phyloP scores from a whole-genome alignment of 176 grass and related monocot genomes.

The Hsuehochloa calcarea region DNA sequence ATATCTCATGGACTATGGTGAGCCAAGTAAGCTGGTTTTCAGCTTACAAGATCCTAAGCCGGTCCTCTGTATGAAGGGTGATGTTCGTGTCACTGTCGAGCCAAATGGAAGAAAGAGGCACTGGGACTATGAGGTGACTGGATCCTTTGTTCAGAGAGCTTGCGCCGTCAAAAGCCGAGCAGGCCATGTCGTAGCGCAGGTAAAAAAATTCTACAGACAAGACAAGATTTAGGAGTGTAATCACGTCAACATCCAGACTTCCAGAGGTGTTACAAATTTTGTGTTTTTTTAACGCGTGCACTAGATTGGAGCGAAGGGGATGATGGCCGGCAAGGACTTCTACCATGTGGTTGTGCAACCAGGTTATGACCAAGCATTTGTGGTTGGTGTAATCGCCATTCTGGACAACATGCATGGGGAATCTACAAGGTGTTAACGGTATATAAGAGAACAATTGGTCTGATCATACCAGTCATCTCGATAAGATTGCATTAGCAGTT shows the following conservation, averaged over 20 bases:
- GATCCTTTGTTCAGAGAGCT: slow-evolving; percentile 66
- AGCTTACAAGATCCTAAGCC: slow-evolving; percentile 70
- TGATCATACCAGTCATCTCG: background rate
- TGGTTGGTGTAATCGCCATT: slow-evolving; percentile 73
- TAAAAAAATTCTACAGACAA: slow-evolving; percentile 16
- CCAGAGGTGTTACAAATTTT: background rate
- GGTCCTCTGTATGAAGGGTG: slow-evolving; percentile 47
- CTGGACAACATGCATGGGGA: slow-evolving; percentile 91
- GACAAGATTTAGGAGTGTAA: background rate
- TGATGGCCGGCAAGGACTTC: slow-evolving; percentile 66
- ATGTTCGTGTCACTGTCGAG: slow-evolving; percentile 52
- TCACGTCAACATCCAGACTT: background rate
- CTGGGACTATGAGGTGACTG: slow-evolving; percentile 77
- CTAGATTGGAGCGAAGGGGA: slow-evolving; percentile 71
- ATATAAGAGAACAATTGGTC: background rate
- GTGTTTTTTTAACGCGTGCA: background rate
- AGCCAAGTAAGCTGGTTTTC: slow-evolving; percentile 62
- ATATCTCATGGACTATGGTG: slow-evolving; percentile 63
- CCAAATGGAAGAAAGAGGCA: slow-evolving; percentile 46
- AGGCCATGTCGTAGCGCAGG: slow-evolving; percentile 73
- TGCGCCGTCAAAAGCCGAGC: slow-evolving; percentile 65
- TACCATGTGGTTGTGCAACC: slow-evolving; percentile 85
- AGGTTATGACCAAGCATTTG: slow-evolving; percentile 89
- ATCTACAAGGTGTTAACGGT: slow-evolving; percentile 68
- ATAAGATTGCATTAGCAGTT: background rate